Evolutionary conservation across 148 eudicot genomes (phyloP), one percentile per base, ranked within the genome.

Genomic region (Rhododendron ferrugineum): DNA sequence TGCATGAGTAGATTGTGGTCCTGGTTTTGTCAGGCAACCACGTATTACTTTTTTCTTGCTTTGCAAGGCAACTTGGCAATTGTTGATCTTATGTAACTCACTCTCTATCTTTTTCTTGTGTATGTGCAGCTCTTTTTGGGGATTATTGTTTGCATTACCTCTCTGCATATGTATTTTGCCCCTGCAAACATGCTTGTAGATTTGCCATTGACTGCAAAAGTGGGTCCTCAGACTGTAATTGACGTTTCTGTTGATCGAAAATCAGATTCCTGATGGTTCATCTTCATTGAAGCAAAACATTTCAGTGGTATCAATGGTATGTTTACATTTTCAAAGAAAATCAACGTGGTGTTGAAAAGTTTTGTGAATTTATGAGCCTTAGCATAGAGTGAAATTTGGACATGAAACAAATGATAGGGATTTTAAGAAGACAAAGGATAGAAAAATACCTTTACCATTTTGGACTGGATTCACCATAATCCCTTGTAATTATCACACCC

Each of bases 71-170:
- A 40, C 34, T 78, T 26, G 9, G 56, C 2, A 4, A 26, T 78
- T 78, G 34, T 49, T 26, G 22, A 78, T 78, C 81, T 78, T 46
- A 26, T 46, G 18, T 78, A 78, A 40, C 80, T 44, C 16, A 2
- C 46, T 37, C 11, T 32, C n/a, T 74, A 4, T n/a, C 78, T 42
- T 49, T 81, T 60, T 23, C 68, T 80, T 58, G 83, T 23, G 6
- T 81, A 23, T 46, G 36, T 86, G 94, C 97, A 96, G 99, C 99
- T 96, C 84, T 93, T 96, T 90, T 85, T 97, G 90, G 98, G 98
- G n/a, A 97, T 97, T 70, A 87, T 97, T 5, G 87, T 97, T 86
- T 95, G 99, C 91, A 95, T 97, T 92, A 97, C 95, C 98, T 97
- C 99, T 11, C 86, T 97, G 47, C 98, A 97, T 82, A 91, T 95